Conservation (phyloP, 441 rosid genomes). For the Gossypium trilobum region DNA sequence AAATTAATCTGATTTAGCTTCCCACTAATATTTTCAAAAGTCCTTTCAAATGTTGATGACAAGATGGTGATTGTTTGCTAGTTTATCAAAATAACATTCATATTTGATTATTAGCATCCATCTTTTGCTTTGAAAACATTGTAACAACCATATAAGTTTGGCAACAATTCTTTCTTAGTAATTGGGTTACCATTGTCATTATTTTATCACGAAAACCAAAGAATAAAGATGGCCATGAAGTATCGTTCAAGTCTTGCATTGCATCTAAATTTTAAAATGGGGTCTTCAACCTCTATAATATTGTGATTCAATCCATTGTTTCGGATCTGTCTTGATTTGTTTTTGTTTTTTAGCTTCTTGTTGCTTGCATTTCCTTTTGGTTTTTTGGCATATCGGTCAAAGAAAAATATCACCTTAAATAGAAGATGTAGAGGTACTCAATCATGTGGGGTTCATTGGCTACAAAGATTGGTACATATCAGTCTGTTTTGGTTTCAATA, state of each 20-base stretch:
- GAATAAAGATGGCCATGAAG: not conserved
- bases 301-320: not conserved
- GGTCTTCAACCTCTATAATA: not conserved
- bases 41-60: not conserved
- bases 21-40: no score
- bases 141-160: constrained; percentile 1
- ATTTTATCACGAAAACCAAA: not conserved
- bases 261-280: constrained; percentile 5
- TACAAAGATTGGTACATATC: not conserved
- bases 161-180: not conserved
- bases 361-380: not conserved
- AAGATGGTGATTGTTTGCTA: not conserved
- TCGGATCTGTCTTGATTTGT: not conserved
- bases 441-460: not conserved
- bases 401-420: not conserved
- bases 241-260: not conserved
- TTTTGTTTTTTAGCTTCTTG: not conserved
- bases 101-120: not conserved
- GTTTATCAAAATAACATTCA: not conserved
- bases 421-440: not conserved
- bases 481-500: not conserved
- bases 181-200: not conserved
- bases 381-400: not conserved
- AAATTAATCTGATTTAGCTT: not conserved
- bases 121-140: not conserved